A percentile compares a stretch with the other conserved stretches of the same genome.
Evolutionary conservation across 108 stramenopile genomes (phyloP).

Genomic region (Pseudonitzschia delicatissima): DNA sequence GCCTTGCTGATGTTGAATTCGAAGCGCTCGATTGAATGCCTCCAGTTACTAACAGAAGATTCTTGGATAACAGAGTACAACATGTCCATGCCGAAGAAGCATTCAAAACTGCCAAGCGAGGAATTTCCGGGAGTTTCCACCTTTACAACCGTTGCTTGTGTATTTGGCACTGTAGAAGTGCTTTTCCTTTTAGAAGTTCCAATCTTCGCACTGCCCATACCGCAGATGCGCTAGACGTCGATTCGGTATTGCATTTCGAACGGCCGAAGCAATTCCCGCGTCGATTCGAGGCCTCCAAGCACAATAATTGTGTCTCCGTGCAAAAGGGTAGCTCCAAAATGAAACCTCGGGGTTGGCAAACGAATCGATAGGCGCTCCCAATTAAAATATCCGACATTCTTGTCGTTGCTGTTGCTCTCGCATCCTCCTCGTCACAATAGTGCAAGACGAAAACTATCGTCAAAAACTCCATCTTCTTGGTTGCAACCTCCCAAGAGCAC

Average conservation of each 20-base stretch:
- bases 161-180: not conserved
- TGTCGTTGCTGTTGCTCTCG: not conserved
- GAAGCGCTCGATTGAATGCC: not conserved
- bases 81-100: conserved; percentile 4
- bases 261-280: conserved; percentile 6
- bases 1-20: not conserved
- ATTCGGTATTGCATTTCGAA: not conserved
- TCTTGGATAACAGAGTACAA: not conserved
- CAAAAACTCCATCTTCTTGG: conserved; percentile 13
- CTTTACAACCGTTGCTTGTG: not conserved
- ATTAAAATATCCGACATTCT: not conserved
- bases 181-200: conserved; percentile 1
- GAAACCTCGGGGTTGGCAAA: conserved; percentile 19
- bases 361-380: conserved; percentile 3
- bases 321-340: not conserved
- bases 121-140: not conserved
- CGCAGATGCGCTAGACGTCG: not conserved
- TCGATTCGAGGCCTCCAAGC: conserved; percentile 16
- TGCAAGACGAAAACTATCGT: conserved; percentile 33
- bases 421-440: not conserved
- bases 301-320: not conserved
- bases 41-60: conserved; percentile 12
- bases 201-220: too few relatives aligned
- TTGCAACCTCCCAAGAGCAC: conserved; percentile 4
- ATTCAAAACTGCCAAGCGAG: not conserved